Conservation (phyloP, 1,139 yeast species). For the Scheffersomyces parashehatae region DNA sequence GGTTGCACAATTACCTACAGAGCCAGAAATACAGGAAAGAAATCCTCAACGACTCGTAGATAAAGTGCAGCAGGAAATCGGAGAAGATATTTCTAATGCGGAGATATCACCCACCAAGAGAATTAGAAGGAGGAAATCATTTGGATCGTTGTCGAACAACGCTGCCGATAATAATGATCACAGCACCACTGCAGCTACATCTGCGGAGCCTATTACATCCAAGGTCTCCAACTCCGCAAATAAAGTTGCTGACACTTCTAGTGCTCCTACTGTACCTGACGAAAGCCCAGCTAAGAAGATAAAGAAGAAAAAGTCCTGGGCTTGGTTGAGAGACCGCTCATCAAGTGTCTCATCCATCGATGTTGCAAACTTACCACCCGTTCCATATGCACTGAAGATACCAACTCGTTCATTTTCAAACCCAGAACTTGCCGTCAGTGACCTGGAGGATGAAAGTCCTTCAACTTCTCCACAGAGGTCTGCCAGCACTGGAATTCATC, state of each 20-base stretch:
- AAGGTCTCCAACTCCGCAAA: neutral
- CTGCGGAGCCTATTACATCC: neutral
- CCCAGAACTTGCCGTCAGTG: conserved; percentile 24
- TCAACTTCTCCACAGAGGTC: conserved; percentile 1
- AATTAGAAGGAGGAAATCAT: conserved; percentile 23
- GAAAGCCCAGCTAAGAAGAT: conserved; percentile 19
- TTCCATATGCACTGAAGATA: conserved; percentile 15
- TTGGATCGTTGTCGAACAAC: conserved; percentile 21
- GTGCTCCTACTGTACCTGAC: conserved; percentile 5
- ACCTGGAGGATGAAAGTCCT: conserved; percentile 9
- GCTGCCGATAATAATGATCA: no score
- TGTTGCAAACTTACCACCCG: conserved; percentile 19
- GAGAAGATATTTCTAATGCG: conserved; percentile 11
- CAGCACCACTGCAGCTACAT: no score
- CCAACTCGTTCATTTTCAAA: conserved; percentile 37
- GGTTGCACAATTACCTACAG: neutral
- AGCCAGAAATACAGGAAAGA: neutral
- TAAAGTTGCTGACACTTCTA: neutral
- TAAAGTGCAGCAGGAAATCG: neutral
- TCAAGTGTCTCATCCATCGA: conserved; percentile 31
- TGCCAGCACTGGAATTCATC: conserved; percentile 4
- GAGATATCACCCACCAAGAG: conserved; percentile 18
- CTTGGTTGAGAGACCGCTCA: conserved; percentile 41
- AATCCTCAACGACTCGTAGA: neutral
- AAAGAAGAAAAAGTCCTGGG: conserved; percentile 43